These are phyloP conservation scores for Hamigera avellanea DNA, from an alignment of 495 filamentous ascomycete species.

Conservation along the genomic window DNA sequence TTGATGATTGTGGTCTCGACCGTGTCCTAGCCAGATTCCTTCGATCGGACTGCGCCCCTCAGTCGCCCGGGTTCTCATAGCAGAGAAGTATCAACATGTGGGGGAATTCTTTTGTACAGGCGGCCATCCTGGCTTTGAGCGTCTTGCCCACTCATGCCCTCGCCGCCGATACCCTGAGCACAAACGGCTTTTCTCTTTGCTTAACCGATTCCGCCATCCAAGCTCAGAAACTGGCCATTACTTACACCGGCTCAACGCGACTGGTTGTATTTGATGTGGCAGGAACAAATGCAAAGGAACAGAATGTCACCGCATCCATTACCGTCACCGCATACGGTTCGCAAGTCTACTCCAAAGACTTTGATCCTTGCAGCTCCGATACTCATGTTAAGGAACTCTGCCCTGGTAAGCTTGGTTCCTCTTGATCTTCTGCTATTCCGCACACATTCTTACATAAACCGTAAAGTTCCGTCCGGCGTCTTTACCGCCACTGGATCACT, in stretches of 20 bases:
- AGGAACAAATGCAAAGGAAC: slow-evolving; percentile 57
- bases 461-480: slow-evolving; percentile 53
- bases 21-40: no score
- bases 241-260: slow-evolving; percentile 63
- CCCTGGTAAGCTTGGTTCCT: slow-evolving; percentile 48
- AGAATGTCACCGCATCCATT: slow-evolving; percentile 73
- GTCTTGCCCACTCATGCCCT: slow-evolving; percentile 31
- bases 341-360: slow-evolving; percentile 64
- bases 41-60: no score
- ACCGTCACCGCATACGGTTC: slow-evolving; percentile 80
- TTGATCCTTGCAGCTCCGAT: slow-evolving; percentile 64
- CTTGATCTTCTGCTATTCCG: background rate
- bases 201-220: slow-evolving; percentile 50
- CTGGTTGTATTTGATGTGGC: slow-evolving; percentile 72
- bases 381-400: slow-evolving; percentile 66
- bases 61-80: background rate
- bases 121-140: slow-evolving; percentile 16
- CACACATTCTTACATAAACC: background rate
- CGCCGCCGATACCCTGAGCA: slow-evolving; percentile 64
- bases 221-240: slow-evolving; percentile 63
- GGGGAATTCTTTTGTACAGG: slow-evolving; percentile 7
- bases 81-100: slow-evolving; percentile 14
- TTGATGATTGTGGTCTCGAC: no score
- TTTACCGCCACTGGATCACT: slow-evolving; percentile 65
- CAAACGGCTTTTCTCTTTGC: slow-evolving; percentile 70